These are phyloP conservation scores for Trichosporon faecale DNA, from an alignment of 1,284 basidiomycete genomes.

Conservation along the genomic window DNA sequence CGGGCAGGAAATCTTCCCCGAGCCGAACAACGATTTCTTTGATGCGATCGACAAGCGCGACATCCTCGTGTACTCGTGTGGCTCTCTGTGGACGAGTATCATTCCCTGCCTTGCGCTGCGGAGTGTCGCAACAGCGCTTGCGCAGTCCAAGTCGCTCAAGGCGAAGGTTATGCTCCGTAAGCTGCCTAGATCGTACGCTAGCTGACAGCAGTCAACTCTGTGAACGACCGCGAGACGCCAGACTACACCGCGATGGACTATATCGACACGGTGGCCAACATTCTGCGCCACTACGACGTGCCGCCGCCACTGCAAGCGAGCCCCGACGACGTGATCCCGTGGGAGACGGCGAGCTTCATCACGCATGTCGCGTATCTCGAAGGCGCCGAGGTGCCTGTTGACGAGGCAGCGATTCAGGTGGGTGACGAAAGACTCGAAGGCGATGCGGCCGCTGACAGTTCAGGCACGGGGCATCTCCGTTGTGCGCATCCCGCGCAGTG, in stretches of 20 bases:
- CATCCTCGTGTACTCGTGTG: conserved; percentile 83
- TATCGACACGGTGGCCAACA: conserved; percentile 69
- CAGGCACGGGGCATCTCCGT: conserved; percentile 40
- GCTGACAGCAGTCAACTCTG: conserved; percentile 67
- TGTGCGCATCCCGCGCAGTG: conserved; percentile 32
- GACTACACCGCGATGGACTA: conserved; percentile 83
- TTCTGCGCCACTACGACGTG: conserved; percentile 62
- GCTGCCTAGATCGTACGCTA: conserved; percentile 35
- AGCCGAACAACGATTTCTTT: conserved; percentile 78
- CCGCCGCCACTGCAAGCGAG: conserved; percentile 56
- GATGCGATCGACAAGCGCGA: conserved; percentile 63
- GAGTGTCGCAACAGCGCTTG: conserved; percentile 76
- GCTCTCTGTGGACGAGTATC: conserved; percentile 90
- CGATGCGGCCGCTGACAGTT: background rate
- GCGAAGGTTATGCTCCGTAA: conserved; percentile 80
- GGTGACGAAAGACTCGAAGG: conserved; percentile 36
- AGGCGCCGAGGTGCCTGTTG: conserved; percentile 62
- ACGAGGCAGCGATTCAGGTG: conserved; percentile 63
- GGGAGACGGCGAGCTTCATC: conserved; percentile 54
- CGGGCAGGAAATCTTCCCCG: conserved; percentile 81
- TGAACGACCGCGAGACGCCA: conserved; percentile 86
- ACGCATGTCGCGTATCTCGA: conserved; percentile 79
- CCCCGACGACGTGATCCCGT: conserved; percentile 62
- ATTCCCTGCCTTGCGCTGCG: conserved; percentile 85
- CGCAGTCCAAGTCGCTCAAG: conserved; percentile 65